These are phyloP conservation scores for Zygotorulaspora chibaensis DNA, from an alignment of 805 yeast species.

Conservation along the genomic window DNA sequence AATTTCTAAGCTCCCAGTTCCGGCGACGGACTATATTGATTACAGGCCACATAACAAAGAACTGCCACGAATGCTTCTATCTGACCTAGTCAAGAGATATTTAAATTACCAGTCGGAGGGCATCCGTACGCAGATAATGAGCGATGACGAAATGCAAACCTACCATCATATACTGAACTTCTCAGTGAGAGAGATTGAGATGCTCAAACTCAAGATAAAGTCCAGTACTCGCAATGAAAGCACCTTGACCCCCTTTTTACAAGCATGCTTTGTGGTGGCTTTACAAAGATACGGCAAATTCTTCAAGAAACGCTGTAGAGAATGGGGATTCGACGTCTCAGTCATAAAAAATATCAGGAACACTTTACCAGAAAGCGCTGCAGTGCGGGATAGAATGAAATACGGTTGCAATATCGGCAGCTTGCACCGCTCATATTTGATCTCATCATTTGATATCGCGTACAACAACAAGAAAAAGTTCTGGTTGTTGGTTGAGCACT, in stretches of 20 bases:
- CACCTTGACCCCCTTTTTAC: slow-evolving; percentile 29
- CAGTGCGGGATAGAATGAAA: slow-evolving; percentile 13
- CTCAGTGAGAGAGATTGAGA: slow-evolving; percentile 7
- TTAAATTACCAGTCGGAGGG: slow-evolving; percentile 16
- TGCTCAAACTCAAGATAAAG: slow-evolving; percentile 13
- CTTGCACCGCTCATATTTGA: slow-evolving; percentile 21
- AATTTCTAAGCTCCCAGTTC: slow-evolving; percentile 18
- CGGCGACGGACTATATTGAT: slow-evolving; percentile 23
- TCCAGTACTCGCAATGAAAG: slow-evolving; percentile 9
- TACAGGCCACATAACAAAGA: slow-evolving; percentile 14
- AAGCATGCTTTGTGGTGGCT: slow-evolving; percentile 23
- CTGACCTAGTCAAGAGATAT: slow-evolving; percentile 13
- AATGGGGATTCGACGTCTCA: slow-evolving; percentile 24
- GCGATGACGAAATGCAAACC: slow-evolving; percentile 7
- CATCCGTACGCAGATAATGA: slow-evolving; percentile 7
- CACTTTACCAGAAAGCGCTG: slow-evolving; percentile 17
- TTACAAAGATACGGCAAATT: slow-evolving; percentile 16
- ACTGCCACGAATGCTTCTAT: slow-evolving; percentile 16
- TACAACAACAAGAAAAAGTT: slow-evolving; percentile 14
- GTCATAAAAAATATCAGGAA: slow-evolving; percentile 20
- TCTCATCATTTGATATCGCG: slow-evolving; percentile 19
- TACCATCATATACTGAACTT: slow-evolving; percentile 16
- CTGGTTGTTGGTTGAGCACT: slow-evolving; percentile 22
- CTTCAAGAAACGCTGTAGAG: slow-evolving; percentile 15
- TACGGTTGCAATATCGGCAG: slow-evolving; percentile 31